Evolutionary conservation across 1,284 basidiomycete species (phyloP).

Genomic region (Leccinum subrobustum): DNA sequence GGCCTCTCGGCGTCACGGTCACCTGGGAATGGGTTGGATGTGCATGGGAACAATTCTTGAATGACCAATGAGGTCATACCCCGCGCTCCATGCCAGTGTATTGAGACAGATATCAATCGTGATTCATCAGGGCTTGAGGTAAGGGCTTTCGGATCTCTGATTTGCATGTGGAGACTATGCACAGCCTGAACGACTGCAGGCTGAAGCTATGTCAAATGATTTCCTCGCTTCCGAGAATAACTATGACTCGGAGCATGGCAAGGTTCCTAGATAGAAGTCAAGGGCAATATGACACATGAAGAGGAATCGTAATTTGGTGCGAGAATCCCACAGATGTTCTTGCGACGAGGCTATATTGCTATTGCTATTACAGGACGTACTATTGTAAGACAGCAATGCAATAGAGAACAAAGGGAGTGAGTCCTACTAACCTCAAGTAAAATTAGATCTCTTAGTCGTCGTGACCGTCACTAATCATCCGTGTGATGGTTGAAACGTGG

Average conservation of each 20-base stretch:
- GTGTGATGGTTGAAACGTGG: too few species aligned
- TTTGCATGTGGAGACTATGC: background rate
- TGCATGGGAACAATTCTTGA: background rate
- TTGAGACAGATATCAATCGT: background rate
- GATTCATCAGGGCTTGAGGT: background rate
- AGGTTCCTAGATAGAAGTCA: background rate
- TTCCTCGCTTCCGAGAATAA: background rate
- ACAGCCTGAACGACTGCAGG: background rate
- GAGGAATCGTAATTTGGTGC: background rate
- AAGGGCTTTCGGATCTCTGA: background rate
- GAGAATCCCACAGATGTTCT: slow-evolving; percentile 4
- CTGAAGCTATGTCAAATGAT: background rate
- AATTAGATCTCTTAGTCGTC: too few species aligned
- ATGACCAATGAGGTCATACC: background rate
- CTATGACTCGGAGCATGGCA: background rate
- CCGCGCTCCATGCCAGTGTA: background rate
- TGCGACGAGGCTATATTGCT: too few species aligned
- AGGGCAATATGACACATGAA: background rate
- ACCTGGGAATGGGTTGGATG: background rate
- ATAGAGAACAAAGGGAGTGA: background rate
- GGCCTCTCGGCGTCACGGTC: background rate
- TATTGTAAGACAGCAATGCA: background rate
- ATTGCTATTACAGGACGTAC: background rate
- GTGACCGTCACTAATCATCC: too few species aligned
- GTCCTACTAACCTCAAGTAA: too few species aligned